Base-by-base conservation (phyloP, 352 stramenopile genomes). In the Phytophthora boehmeriae region DNA sequence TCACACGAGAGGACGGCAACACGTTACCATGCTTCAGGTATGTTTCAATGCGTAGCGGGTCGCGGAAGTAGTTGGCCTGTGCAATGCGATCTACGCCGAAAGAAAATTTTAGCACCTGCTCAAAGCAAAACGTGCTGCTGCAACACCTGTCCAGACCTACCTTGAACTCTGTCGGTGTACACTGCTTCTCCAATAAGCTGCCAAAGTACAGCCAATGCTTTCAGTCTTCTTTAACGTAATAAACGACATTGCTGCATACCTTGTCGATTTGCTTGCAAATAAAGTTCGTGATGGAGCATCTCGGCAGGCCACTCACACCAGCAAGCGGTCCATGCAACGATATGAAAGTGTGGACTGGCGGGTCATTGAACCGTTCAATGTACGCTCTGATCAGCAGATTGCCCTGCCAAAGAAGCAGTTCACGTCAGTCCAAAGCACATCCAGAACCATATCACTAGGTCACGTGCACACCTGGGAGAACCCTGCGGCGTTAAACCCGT, bases 341-440 rank as follows among this genome's bases (percentile, higher is more conserved):
- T 20, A 98, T 66, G 57, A 98, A 98, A 45, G 84, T 97, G 51
- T 85, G 50, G 11, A 98, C 92, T 8, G 92, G 86, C 27, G 95
- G 95, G 58, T 95, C 65, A 61, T 98, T 98, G 76, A 96, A 97
- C 10, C 84, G 83, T 45, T 96, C 71, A 48, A 98, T 95, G 68
- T 98, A 98, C 5, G 86, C 93, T n/a, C 94, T 84, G 60, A 98
- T 96, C 16, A 98, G 66, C 44, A 97, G 85, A 44, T 98, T 98
- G 4, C 95, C 95, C 83, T 75, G 19, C 77, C 51, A 43, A 55
- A 25, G 16, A 53, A 23, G n/a, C 19, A 1, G 14, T 30, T 25
- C n/a, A 46, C 2, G 23, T 54, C 14, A 6, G 36, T 16, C 42
- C 17, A 44, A 30, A 16, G 20, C 19, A 41, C 13, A 59, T 6